A percentile compares a stretch with the other conserved stretches of the same genome.
phyloP scores from a whole-genome alignment of 2,329 filamentous ascomycete species.

The Akanthomyces dipterigenus region DNA sequence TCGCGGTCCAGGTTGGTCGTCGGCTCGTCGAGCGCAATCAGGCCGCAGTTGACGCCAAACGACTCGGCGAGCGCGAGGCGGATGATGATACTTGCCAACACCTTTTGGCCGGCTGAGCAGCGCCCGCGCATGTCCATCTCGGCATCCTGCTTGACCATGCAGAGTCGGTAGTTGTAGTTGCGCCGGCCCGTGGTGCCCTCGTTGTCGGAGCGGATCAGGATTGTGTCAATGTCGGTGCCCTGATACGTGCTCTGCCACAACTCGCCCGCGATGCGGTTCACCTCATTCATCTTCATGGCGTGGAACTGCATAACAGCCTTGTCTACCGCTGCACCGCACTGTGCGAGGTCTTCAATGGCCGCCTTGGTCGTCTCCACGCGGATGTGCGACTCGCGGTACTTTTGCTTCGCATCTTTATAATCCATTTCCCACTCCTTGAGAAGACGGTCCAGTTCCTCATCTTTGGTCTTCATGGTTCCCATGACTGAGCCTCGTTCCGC shows the following conservation, averaged over 20 bases:
- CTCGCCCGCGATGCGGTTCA: constrained; percentile 90
- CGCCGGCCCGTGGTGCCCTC: constrained; percentile 68
- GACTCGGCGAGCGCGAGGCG: constrained; percentile 92
- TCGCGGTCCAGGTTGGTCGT: constrained; percentile 94
- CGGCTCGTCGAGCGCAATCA: constrained; percentile 95
- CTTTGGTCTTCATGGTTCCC: constrained; percentile 76
- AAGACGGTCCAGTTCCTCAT: constrained; percentile 69
- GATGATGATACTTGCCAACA: constrained; percentile 95
- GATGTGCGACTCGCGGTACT: constrained; percentile 84
- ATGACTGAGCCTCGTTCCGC: constrained; percentile 68
- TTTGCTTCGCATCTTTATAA: constrained; percentile 72
- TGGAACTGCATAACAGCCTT: constrained; percentile 98
- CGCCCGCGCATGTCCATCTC: constrained; percentile 99
- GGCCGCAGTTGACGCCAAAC: constrained; percentile 90
- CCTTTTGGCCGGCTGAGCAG: constrained; percentile 93
- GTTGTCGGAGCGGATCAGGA: constrained; percentile 87
- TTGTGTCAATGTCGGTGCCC: constrained; percentile 94
- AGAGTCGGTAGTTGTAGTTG: constrained; percentile 93
- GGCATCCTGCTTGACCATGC: constrained; percentile 94
- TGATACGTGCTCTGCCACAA: constrained; percentile 97
- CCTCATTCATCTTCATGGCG: constrained; percentile 94
- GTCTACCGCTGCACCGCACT: constrained; percentile 78
- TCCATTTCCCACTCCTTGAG: constrained; percentile 75
- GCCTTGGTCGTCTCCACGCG: constrained; percentile 87
- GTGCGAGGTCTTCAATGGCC: constrained; percentile 80